Percentiles rank a stretch among this genome's conserved stretches.
Evolutionary conservation across 2,329 filamentous ascomycete genomes (phyloP).

Genomic region (Claviceps purpurea): DNA sequence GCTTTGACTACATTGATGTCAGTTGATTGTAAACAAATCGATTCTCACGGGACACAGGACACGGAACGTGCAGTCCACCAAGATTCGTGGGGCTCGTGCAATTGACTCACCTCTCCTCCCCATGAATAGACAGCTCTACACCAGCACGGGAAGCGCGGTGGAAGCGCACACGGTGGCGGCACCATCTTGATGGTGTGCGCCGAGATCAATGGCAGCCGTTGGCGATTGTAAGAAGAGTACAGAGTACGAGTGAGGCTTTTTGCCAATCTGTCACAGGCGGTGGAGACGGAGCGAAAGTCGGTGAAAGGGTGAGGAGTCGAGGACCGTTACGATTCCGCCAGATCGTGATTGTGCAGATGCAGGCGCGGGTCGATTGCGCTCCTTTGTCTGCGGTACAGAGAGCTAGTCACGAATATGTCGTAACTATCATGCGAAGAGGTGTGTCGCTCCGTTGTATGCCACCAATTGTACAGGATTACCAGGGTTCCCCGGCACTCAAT

Average conservation of each 20-base stretch:
- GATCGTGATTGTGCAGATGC: neutral
- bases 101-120: constrained; percentile 59
- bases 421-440: neutral
- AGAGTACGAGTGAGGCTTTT: neutral
- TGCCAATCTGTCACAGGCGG: neutral
- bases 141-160: constrained; percentile 78
- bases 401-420: neutral
- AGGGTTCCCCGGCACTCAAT: neutral
- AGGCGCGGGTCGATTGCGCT: neutral
- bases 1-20: constrained; percentile 50
- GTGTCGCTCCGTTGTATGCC: neutral
- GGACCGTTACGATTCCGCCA: neutral
- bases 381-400: neutral
- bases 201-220: neutral
- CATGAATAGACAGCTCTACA: constrained; percentile 84
- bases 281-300: neutral
- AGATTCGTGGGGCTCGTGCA: neutral
- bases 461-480: neutral
- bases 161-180: constrained; percentile 46
- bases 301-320: no score
- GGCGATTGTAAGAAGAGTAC: neutral
- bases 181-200: constrained; percentile 29
- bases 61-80: neutral
- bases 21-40: neutral
- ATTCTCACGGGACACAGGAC: no score